phyloP scores from a whole-genome alignment of 1,139 yeast species.

The Hansenula sp. region DNA sequence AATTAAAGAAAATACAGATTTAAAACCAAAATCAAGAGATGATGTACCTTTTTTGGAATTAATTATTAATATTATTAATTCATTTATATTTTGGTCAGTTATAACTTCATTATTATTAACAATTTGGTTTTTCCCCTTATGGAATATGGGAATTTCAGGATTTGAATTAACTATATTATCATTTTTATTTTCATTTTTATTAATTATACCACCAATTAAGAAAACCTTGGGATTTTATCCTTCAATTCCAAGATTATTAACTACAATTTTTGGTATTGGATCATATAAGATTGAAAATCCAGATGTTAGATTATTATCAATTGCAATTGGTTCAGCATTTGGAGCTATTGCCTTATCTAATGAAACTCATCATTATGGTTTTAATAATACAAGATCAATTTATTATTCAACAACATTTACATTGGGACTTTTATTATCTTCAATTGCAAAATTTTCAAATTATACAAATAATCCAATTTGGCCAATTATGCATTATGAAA shows the following conservation, averaged over 20 bases:
- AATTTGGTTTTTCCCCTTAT: constrained; percentile 95
- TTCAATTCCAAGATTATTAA: constrained; percentile 48
- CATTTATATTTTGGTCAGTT: constrained; percentile 81
- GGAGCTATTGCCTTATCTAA: constrained; percentile 58
- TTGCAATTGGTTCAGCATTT: constrained; percentile 65
- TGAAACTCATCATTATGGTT: constrained; percentile 47
- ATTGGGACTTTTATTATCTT: constrained; percentile 68
- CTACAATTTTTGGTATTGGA: constrained; percentile 70
- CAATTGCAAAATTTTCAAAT: constrained; percentile 68
- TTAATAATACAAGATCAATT: constrained; percentile 10
- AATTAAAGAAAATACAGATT: constrained; percentile 1
- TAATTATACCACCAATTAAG: constrained; percentile 51
- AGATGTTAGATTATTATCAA: constrained; percentile 57
- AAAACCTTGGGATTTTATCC: constrained; percentile 37
- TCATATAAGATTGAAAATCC: constrained; percentile 69
- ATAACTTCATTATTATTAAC: constrained; percentile 76
- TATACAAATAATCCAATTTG: constrained; percentile 91
- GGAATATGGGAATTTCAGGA: constrained; percentile 98
- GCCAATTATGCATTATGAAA: constrained; percentile 86
- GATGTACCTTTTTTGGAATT: constrained; percentile 36
- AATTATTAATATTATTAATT: constrained; percentile 44
- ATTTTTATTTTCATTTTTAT: constrained; percentile 53
- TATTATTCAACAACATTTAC: constrained; percentile 56
- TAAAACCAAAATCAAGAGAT: constrained; percentile 19
- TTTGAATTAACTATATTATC: constrained; percentile 72